These are phyloP conservation scores for Nothomitra cinnamomea DNA, from an alignment of 2,329 filamentous ascomycete genomes.

Conservation along the genomic window DNA sequence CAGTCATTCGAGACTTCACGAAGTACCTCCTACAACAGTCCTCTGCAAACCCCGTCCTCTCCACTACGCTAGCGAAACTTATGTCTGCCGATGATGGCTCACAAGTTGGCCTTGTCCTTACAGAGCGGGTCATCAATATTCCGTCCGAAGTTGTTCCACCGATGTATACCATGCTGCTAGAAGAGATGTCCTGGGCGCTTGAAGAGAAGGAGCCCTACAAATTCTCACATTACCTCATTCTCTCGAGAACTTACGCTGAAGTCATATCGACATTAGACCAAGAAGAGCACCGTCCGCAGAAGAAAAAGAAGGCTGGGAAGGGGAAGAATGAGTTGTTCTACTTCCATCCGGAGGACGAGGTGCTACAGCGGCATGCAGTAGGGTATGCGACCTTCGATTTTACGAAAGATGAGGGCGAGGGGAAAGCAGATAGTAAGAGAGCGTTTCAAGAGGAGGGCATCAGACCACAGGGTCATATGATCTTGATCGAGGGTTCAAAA, in stretches of 20 bases:
- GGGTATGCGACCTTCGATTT: conserved; percentile 59
- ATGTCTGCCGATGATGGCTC: conserved; percentile 33
- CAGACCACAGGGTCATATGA: conserved; percentile 66
- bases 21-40: conserved; percentile 48
- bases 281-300: conserved; percentile 41
- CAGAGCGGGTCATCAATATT: conserved; percentile 90
- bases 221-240: conserved; percentile 81
- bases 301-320: conserved; percentile 37
- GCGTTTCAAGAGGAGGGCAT: conserved; percentile 91
- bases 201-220: conserved; percentile 83
- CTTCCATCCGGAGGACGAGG: conserved; percentile 93
- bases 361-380: conserved; percentile 58
- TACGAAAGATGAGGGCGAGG: conserved; percentile 59
- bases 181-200: conserved; percentile 77
- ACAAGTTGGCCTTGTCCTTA: conserved; percentile 72
- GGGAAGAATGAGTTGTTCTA: conserved; percentile 51
- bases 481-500: conserved; percentile 66
- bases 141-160: conserved; percentile 84
- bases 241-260: conserved; percentile 88
- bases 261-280: conserved; percentile 64
- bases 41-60: conserved; percentile 35
- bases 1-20: conserved; percentile 51
- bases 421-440: conserved; percentile 75
- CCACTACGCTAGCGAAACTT: conserved; percentile 36
- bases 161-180: conserved; percentile 84